Evolutionary conservation across 768 basidiomycete species (phyloP), one percentile per base, ranked within the genome.

Genomic region (Leccinum ochraceum): DNA sequence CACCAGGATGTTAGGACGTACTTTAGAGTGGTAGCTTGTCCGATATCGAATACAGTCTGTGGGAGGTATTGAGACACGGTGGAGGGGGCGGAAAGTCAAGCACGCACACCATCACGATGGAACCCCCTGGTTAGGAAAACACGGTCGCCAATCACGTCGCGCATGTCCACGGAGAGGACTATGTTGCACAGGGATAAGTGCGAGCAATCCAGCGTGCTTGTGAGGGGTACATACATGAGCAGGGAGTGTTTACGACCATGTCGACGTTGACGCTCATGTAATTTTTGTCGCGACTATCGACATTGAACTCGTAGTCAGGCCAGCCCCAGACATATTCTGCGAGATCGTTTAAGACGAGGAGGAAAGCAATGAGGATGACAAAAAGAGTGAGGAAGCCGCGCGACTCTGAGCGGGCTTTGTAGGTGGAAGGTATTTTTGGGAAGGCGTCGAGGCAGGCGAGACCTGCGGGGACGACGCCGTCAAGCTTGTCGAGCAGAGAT

Each of bases 281-380:
- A 62, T 82, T 85, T 11, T 75, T 74, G 37, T 80, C 76, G 58
- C 83, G 81, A 34, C 75, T 75, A 70, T 98, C 95, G 55, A 99
- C 88, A 64, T 86, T 88, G 75, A 98, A 99, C 69, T 89, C 87
- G 66, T 88, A 88, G 70, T 92, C 90, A 7, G 92, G 89, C 85
- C 94, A 95, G 49, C 96, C 96, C 84, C 92, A 98, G 36, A 98
- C 76, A 69, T 85, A 98, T 71, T 98, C 95, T 53, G 87, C 87
- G 48, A 95, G 75, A 69, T 98, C 95, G 66, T 96, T 95, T 61
- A 94, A 80, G 58, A 95, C 82, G 20, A 96, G 82, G 26, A 94
- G 66, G 56, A 92, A 75, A 11, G 90, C 86, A 50, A 93, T 63
- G 49, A 89, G 65, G 7, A 79, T 74, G 56, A 94, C 84, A 62